Evolutionary conservation across 805 yeast genomes (phyloP), one percentile per base, ranked within the genome.

Genomic region (Metschnikowia hibisci): DNA sequence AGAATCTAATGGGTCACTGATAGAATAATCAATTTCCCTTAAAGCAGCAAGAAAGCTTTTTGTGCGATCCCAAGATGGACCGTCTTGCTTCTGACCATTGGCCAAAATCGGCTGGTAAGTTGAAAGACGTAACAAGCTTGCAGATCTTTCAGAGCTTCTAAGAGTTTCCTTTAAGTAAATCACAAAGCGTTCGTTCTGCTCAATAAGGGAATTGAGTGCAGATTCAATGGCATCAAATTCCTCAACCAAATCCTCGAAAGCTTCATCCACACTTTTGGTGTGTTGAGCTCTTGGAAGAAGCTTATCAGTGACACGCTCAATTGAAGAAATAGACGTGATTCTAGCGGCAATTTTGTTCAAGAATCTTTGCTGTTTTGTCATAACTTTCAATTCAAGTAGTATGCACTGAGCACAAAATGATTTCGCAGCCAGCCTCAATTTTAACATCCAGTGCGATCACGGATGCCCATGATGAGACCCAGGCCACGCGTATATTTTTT

Each of bases 401-500:
- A 18, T 11, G 27, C 10, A 30, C 22, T 12, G 13, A 35, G 32
- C 31, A 35, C 39, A 35, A 35, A 35, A 31, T 13, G 18, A 35
- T 35, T 35, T 35, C 32, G 39, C 39, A 26, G n/a, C 39, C 39
- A 27, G 26, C 12, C 23, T 20, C 23, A 20, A 20, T 20, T 8
- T 20, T 8, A 4, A 20, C 22, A 20, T 20, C 22, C 23, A 15
- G 22, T 16, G 34, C 33, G 39, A 27, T 57, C 45, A 61, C 14
- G 85, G 84, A 56, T 81, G 87, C 0, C 84, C 83, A 51, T 79
- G 85, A 51, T 81, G 74, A 11, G 78, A 71, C 0, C 86, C 85
- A 0, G 87, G 87, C 87, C 87, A 81, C 1, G 87, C 76, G 26
- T 64, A 61, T 6, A 69, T 67, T 34, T 56, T 60, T 42, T 69